Evolutionary conservation across 768 basidiomycete genomes (phyloP).

Genomic region (Lyophyllum semitale): DNA sequence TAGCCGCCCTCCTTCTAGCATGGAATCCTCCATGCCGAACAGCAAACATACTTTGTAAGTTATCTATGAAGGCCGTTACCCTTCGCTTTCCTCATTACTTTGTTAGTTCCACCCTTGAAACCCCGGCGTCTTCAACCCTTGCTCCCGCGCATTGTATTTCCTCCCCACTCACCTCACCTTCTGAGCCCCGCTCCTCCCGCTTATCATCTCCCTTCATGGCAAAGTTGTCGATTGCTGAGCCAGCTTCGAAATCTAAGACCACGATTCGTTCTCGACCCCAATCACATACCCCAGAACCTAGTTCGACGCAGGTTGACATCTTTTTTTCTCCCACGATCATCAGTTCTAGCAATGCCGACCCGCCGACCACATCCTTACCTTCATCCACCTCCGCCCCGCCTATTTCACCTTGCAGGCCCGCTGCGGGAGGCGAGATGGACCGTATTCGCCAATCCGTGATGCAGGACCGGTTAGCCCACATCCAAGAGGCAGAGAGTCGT

Average conservation of each 20-base stretch:
- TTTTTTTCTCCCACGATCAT: constrained; percentile 20
- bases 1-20: constrained; percentile 7
- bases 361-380: constrained; percentile 4
- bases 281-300: constrained; percentile 16
- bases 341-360: constrained; percentile 3
- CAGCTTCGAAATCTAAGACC: constrained; percentile 17
- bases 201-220: constrained; percentile 52
- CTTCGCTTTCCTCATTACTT: not conserved
- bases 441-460: constrained; percentile 57
- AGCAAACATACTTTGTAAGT: constrained; percentile 20
- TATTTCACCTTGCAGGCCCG: constrained; percentile 24
- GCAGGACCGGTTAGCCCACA: constrained; percentile 49
- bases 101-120: constrained; percentile 21
- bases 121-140: constrained; percentile 12
- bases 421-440: constrained; percentile 57
- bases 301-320: constrained; percentile 25
- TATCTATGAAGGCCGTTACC: not conserved
- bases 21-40: constrained; percentile 28
- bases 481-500: constrained; percentile 58
- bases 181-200: constrained; percentile 30
- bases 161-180: constrained; percentile 29
- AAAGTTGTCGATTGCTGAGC: constrained; percentile 33
- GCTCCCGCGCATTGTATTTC: constrained; percentile 29
- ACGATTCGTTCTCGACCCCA: constrained; percentile 11
- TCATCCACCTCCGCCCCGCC: constrained; percentile 20